Base-by-base conservation (phyloP, 495 filamentous ascomycete species). In the Cudoniella acicularis region DNA sequence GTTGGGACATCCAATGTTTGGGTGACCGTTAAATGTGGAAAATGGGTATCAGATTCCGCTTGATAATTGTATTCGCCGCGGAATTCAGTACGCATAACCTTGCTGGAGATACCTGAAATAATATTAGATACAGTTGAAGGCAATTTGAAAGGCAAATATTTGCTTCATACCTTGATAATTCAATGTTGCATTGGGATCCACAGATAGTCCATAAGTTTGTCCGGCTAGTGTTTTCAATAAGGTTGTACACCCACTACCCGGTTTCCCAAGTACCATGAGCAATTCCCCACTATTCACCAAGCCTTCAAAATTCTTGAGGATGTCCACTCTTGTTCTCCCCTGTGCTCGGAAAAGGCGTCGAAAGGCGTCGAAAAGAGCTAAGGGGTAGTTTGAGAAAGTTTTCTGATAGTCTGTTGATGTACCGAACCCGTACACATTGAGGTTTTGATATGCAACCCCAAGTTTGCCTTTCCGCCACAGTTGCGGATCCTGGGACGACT, bases 191-290 rank as follows among this genome's bases (percentile, higher is more conserved):
- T 77, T 72, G 30, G 84, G 72, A 48, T 86, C 85, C 16, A 89
- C 70, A 62, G 76, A 84, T 26, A 89, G 80, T 49, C 88, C 88
- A 56, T 87, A 80, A 8, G 85, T 87, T 67, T 90, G 85, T 21
- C 88, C 88, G 2, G 87, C 80, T 58, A 92, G 84, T 0, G 87
- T 85, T 69, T 91, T 91, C 26, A 92, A 72, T 41, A 92, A 82
- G 0, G 88, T 91, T 22, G 84, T 85, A 65, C 88, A 92, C 42
- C 88, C 88, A 48, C 4, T 17, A 1, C 23, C 53, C 13, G 30
- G 21, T 2, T 6, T 26, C 3, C 26, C 42, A 8, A 96, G 76
- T 11, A 96, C 92, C 18, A 96, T 74, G 1, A 93, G 79, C 91
- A 96, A 94, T 70, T 96, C 92, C 10, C 91, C 92, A 1, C 87